Conservation (phyloP, 495 filamentous ascomycete species). For the Pseudomonodictys pantanalensis region DNA sequence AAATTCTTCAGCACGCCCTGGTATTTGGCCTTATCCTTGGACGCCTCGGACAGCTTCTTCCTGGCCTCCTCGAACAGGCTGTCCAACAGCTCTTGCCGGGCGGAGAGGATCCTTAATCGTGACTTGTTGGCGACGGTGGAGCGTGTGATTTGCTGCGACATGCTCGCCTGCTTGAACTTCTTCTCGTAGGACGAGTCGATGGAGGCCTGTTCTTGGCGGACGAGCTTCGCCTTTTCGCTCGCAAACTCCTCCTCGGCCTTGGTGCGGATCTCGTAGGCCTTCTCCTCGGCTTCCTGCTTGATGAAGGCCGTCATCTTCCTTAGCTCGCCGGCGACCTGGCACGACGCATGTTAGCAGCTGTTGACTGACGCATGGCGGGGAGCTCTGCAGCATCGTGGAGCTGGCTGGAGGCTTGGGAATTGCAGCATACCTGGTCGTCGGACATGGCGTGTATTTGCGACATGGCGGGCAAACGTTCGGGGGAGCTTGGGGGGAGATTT, state of each 20-base stretch:
- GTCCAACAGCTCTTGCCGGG: slow-evolving; percentile 87
- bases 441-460: slow-evolving; percentile 89
- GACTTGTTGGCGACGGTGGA: slow-evolving; percentile 95
- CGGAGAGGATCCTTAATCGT: slow-evolving; percentile 77
- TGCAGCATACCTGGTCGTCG: slow-evolving; percentile 79
- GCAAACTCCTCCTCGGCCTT: slow-evolving; percentile 98
- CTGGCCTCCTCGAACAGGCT: slow-evolving; percentile 80
- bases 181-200: slow-evolving; percentile 94
- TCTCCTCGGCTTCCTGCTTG: slow-evolving; percentile 94
- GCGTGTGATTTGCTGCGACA: slow-evolving; percentile 95
- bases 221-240: slow-evolving; percentile 97
- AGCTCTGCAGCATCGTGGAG: slow-evolving; percentile 16
- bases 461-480: slow-evolving; percentile 51
- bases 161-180: slow-evolving; percentile 95
- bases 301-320: slow-evolving; percentile 99
- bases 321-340: slow-evolving; percentile 86
- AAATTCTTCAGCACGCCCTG: slow-evolving; percentile 70
- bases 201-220: slow-evolving; percentile 84
- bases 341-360: slow-evolving; percentile 6
- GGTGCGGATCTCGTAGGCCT: slow-evolving; percentile 91
- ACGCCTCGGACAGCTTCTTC: slow-evolving; percentile 59
- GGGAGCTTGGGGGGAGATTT: background rate
- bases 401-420: slow-evolving; percentile 5
- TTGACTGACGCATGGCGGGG: slow-evolving; percentile 15
- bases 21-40: slow-evolving; percentile 70